Base-by-base conservation (phyloP, 352 stramenopile genomes). In the Phytophthora parvispora region DNA sequence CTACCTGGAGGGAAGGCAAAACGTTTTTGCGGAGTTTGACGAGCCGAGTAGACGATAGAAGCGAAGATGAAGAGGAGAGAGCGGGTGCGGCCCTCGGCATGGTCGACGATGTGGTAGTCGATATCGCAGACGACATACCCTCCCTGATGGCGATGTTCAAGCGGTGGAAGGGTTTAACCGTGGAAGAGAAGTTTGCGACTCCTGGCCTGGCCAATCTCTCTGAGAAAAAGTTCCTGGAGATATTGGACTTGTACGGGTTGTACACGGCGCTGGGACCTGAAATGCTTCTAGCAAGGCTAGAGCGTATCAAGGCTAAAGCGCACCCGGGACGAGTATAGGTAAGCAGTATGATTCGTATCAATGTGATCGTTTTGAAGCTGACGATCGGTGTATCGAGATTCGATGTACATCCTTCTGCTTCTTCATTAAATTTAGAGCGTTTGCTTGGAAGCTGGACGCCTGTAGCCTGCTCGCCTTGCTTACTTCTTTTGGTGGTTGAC, bases 401-500 rank as follows among this genome's bases (percentile, higher is more conserved):
- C n/a, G n/a, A n/a, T n/a, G n/a, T n/a, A n/a, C n/a, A n/a, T n/a
- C n/a, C n/a, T n/a, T n/a, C n/a, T n/a, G n/a, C n/a, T n/a, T n/a
- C n/a, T n/a, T n/a, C n/a, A n/a, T n/a, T n/a, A n/a, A n/a, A n/a
- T n/a, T n/a, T n/a, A n/a, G n/a, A n/a, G n/a, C n/a, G n/a, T n/a
- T n/a, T n/a, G n/a, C n/a, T n/a, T n/a, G n/a, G n/a, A n/a, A n/a
- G n/a, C n/a, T n/a, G n/a, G n/a, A n/a, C n/a, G n/a, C n/a, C n/a
- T n/a, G n/a, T n/a, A n/a, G n/a, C n/a, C n/a, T n/a, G n/a, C n/a
- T n/a, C n/a, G n/a, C 18, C 10, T 18, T 4, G 1, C 18, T 47
- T 68, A 74, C 38, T 67, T 68, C 29, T 74, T 69, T 40, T 79
- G 69, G 45, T 80, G 69, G 48, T 81, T 84, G 20, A 81, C 52